Evolutionary conservation across 2,329 filamentous ascomycete species (phyloP).

Genomic region (Raffaelea deltoideospora): DNA sequence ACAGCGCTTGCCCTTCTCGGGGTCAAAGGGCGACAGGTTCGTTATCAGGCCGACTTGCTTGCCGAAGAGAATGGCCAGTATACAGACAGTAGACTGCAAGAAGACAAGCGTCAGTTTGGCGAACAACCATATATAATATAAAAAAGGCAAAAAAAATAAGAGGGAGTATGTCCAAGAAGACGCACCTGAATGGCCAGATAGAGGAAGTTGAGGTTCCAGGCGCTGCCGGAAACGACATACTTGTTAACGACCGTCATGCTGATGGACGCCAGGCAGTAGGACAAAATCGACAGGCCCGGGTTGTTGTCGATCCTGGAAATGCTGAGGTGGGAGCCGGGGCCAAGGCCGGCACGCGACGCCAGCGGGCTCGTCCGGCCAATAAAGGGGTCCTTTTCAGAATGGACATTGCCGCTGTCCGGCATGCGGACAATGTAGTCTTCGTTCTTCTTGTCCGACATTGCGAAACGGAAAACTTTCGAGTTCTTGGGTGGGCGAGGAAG

Average conservation of each 20-base stretch:
- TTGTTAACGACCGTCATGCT: constrained; percentile 99
- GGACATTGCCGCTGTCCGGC: constrained; percentile 41
- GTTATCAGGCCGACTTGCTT: constrained; percentile 72
- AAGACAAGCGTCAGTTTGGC: background rate
- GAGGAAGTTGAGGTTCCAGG: constrained; percentile 96
- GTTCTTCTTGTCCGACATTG: constrained; percentile 90
- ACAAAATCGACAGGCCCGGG: constrained; percentile 64
- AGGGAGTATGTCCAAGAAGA: constrained; percentile 4
- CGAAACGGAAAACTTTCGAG: no score
- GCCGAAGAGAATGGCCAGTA: constrained; percentile 66
- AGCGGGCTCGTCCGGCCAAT: constrained; percentile 25
- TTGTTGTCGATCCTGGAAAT: constrained; percentile 51
- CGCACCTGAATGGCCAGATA: constrained; percentile 82
- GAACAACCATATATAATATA: background rate
- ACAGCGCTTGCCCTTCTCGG: constrained; percentile 88
- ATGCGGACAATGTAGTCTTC: constrained; percentile 63
- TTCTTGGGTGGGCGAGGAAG: background rate
- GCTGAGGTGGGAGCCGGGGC: constrained; percentile 20
- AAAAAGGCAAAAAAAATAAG: background rate
- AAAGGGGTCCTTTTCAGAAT: constrained; percentile 37
- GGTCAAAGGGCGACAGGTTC: constrained; percentile 67
- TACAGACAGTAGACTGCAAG: constrained; percentile 71
- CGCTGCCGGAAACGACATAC: constrained; percentile 80
- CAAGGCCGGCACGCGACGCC: constrained; percentile 15
- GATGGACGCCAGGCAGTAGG: constrained; percentile 93